These are phyloP conservation scores for Monosporozyma servazzii DNA, from an alignment of 805 yeast genomes.

Conservation along the genomic window DNA sequence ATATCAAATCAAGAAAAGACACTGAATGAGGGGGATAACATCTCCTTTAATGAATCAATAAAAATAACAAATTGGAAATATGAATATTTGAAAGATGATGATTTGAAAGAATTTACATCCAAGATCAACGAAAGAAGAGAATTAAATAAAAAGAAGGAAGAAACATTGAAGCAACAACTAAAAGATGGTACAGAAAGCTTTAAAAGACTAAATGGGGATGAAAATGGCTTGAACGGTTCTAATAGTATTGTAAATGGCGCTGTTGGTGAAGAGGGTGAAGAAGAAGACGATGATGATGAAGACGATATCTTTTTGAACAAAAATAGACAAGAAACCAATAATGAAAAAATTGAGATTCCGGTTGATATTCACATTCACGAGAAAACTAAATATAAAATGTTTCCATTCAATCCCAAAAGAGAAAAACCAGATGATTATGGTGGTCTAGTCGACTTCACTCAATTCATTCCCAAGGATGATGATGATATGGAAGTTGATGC, in stretches of 20 bases:
- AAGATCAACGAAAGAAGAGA: slow-evolving; percentile 39
- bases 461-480: slow-evolving; percentile 46
- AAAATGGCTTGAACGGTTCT: background rate
- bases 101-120: slow-evolving; percentile 40
- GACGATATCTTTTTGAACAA: slow-evolving; percentile 21
- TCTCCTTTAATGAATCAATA: slow-evolving; percentile 38
- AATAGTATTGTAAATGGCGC: background rate
- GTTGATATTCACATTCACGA: slow-evolving; percentile 22
- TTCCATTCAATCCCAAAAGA: slow-evolving; percentile 58
- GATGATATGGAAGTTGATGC: slow-evolving; percentile 21
- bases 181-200: slow-evolving; percentile 5
- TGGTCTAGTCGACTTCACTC: slow-evolving; percentile 54
- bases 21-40: slow-evolving; percentile 53
- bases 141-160: slow-evolving; percentile 28
- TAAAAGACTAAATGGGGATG: background rate
- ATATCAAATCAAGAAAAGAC: slow-evolving; percentile 31
- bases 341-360: slow-evolving; percentile 16
- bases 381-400: slow-evolving; percentile 46
- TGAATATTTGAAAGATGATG: slow-evolving; percentile 42
- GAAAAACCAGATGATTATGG: slow-evolving; percentile 83
- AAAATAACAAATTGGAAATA: slow-evolving; percentile 35
- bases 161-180: slow-evolving; percentile 25
- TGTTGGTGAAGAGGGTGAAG: slow-evolving; percentile 6
- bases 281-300: slow-evolving; percentile 25
- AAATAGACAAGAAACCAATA: slow-evolving; percentile 2